Evolutionary conservation across 306 rosid genomes (phyloP).

Genomic region (Datisca glomerata): DNA sequence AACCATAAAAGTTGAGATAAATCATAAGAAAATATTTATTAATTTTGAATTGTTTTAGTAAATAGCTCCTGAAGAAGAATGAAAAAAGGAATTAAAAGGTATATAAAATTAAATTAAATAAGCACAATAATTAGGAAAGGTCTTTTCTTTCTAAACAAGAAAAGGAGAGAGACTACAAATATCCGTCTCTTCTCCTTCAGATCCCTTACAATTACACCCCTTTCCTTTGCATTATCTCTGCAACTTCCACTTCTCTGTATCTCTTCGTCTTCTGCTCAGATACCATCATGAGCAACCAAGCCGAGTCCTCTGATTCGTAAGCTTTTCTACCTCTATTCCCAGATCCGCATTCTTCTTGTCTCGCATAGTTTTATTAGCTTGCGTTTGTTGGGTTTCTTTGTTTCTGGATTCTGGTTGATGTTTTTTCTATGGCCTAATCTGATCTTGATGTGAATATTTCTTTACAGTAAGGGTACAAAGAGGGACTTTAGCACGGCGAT

Average conservation of each 20-base stretch:
- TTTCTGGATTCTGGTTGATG: constrained; percentile 2
- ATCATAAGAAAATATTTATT: too few relatives aligned
- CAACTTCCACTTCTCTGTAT: constrained; percentile 13
- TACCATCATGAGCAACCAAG: constrained; percentile 44
- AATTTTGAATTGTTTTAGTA: too few relatives aligned
- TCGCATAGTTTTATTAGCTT: neutral
- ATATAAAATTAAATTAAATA: constrained; percentile 13
- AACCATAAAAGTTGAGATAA: too few relatives aligned
- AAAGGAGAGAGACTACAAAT: constrained; percentile 24
- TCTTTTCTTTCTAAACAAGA: constrained; percentile 34
- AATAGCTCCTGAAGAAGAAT: too few relatives aligned
- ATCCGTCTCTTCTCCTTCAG: neutral
- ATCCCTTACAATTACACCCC: constrained; percentile 8
- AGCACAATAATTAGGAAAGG: neutral
- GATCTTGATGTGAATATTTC: too few relatives aligned
- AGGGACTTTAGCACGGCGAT: constrained; percentile 86
- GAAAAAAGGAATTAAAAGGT: too few relatives aligned
- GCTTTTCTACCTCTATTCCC: constrained; percentile 4
- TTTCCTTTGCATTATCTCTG: neutral
- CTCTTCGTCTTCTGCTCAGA: constrained; percentile 2
- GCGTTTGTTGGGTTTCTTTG: neutral
- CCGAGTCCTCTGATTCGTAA: constrained; percentile 85
- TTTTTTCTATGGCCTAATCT: neutral
- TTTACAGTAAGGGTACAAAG: constrained; percentile 67
- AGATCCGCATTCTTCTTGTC: constrained; percentile 14